Conservation (phyloP, 2,329 filamentous ascomycete genomes). For the Cladosporium sp. region DNA sequence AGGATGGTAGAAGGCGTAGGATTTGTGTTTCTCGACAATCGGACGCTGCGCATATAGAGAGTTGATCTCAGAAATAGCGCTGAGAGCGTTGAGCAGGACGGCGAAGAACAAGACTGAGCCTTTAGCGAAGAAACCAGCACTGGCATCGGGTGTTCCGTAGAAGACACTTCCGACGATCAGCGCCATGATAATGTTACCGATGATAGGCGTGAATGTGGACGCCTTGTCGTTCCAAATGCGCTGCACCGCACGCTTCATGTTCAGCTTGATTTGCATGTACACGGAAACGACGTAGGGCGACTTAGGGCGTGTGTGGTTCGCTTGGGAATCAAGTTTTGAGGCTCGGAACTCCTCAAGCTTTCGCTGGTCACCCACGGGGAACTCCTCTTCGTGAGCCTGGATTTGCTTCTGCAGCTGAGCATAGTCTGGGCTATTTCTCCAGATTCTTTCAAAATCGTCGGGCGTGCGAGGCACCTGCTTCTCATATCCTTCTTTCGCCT, state of each 20-base stretch:
- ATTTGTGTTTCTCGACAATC: slow-evolving; percentile 50
- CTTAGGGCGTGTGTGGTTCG: slow-evolving; percentile 54
- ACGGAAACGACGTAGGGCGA: slow-evolving; percentile 61
- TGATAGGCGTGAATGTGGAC: slow-evolving; percentile 48
- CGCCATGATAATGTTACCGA: slow-evolving; percentile 56
- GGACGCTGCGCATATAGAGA: slow-evolving; percentile 55
- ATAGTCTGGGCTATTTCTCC: slow-evolving; percentile 51
- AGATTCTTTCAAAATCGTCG: slow-evolving; percentile 64
- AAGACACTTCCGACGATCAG: slow-evolving; percentile 64
- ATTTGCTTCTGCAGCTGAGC: slow-evolving; percentile 50
- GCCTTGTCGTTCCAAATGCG: slow-evolving; percentile 55
- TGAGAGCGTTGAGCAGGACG: slow-evolving; percentile 60
- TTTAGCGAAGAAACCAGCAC: slow-evolving; percentile 54
- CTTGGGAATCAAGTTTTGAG: slow-evolving; percentile 53
- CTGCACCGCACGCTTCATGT: slow-evolving; percentile 51
- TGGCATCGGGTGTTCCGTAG: slow-evolving; percentile 53
- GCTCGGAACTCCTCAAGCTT: slow-evolving; percentile 48
- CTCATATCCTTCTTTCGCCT: slow-evolving; percentile 59
- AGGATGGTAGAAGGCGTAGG: slow-evolving; percentile 43
- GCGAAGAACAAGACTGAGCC: slow-evolving; percentile 62
- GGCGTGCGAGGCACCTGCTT: slow-evolving; percentile 64
- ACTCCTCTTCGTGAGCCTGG: slow-evolving; percentile 50
- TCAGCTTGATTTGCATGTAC: slow-evolving; percentile 55
- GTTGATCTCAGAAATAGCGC: slow-evolving; percentile 66
- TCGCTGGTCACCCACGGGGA: slow-evolving; percentile 45